A percentile compares a stretch with the other conserved stretches of the same genome.
These are phyloP conservation scores for Lentinula sp. DNA, from an alignment of 768 basidiomycete genomes.

Conservation along the genomic window DNA sequence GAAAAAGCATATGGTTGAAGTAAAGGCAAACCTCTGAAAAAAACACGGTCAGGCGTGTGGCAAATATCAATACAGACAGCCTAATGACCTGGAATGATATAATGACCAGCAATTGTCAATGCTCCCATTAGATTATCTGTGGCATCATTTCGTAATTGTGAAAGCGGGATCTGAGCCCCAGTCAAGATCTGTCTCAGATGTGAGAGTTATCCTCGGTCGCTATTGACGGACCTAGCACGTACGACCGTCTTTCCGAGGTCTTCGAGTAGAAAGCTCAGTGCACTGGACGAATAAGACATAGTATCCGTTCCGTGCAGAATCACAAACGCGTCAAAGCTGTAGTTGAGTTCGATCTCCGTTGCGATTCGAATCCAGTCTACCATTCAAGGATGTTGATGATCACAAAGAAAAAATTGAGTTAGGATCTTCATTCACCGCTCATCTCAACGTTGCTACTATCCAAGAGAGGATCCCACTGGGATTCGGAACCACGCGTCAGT, in stretches of 20 bases:
- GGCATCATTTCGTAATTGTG: slow-evolving; percentile 89
- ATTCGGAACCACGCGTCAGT: slow-evolving; percentile 7
- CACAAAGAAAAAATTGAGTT: background rate
- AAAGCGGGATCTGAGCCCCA: slow-evolving; percentile 90
- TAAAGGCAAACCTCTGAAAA: slow-evolving; percentile 74
- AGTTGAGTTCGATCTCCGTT: slow-evolving; percentile 90
- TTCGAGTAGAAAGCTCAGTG: slow-evolving; percentile 86
- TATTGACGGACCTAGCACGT: slow-evolving; percentile 10
- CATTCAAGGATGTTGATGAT: background rate
- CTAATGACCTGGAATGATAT: slow-evolving; percentile 78
- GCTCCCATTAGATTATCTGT: slow-evolving; percentile 91
- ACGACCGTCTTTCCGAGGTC: slow-evolving; percentile 91
- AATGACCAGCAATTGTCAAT: slow-evolving; percentile 84
- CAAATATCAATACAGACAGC: background rate
- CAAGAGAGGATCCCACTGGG: slow-evolving; percentile 78
- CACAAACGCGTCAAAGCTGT: slow-evolving; percentile 88
- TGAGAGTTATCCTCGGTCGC: background rate
- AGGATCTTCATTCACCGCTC: slow-evolving; percentile 38
- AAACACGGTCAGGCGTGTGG: background rate
- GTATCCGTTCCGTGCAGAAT: slow-evolving; percentile 90
- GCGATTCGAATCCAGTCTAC: slow-evolving; percentile 89
- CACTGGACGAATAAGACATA: slow-evolving; percentile 86
- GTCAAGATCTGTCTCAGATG: slow-evolving; percentile 63
- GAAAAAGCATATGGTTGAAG: slow-evolving; percentile 85
- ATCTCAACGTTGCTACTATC: slow-evolving; percentile 90